These are phyloP conservation scores for Vanrija sp. DNA, from an alignment of 1,284 basidiomycete species.

Conservation along the genomic window DNA sequence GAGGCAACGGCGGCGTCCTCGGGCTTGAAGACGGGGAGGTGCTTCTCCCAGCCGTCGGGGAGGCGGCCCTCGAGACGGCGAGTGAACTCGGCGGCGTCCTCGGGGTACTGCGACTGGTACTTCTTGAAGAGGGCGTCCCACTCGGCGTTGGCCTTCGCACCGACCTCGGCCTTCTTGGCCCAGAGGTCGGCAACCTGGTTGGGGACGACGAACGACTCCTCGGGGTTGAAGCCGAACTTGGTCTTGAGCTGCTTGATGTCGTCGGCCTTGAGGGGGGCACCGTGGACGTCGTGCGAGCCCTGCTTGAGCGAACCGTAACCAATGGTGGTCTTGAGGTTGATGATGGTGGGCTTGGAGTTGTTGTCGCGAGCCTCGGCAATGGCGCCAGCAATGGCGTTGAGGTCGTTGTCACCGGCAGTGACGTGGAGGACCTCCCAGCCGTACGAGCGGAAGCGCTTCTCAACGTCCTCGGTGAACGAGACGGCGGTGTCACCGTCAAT, in stretches of 20 bases:
- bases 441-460: slow-evolving; percentile 80
- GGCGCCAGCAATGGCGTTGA: slow-evolving; percentile 72
- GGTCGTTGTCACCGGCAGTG: slow-evolving; percentile 78
- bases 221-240: slow-evolving; percentile 77
- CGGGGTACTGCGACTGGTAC: slow-evolving; percentile 74
- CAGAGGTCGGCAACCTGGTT: slow-evolving; percentile 70
- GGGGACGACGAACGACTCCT: slow-evolving; percentile 75
- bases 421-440: slow-evolving; percentile 91
- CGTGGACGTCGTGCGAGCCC: slow-evolving; percentile 90
- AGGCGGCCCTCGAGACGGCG: slow-evolving; percentile 81
- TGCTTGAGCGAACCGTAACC: slow-evolving; percentile 89
- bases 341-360: slow-evolving; percentile 79
- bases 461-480: slow-evolving; percentile 92
- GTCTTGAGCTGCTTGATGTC: slow-evolving; percentile 80
- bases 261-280: slow-evolving; percentile 85
- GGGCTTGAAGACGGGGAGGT: slow-evolving; percentile 70
- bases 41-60: slow-evolving; percentile 80
- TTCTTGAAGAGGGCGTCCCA: slow-evolving; percentile 71
- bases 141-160: slow-evolving; percentile 66
- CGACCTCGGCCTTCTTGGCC: slow-evolving; percentile 62
- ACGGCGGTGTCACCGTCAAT: slow-evolving; percentile 90
- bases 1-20: slow-evolving; percentile 80
- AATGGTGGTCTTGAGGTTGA: slow-evolving; percentile 83
- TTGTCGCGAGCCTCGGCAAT: slow-evolving; percentile 72
- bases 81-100: slow-evolving; percentile 77